Percentiles rank a stretch among this genome's conserved stretches.
These are phyloP conservation scores for Ajuga chamaepitys DNA, from an alignment of 257 asterid genomes.

Conservation along the genomic window DNA sequence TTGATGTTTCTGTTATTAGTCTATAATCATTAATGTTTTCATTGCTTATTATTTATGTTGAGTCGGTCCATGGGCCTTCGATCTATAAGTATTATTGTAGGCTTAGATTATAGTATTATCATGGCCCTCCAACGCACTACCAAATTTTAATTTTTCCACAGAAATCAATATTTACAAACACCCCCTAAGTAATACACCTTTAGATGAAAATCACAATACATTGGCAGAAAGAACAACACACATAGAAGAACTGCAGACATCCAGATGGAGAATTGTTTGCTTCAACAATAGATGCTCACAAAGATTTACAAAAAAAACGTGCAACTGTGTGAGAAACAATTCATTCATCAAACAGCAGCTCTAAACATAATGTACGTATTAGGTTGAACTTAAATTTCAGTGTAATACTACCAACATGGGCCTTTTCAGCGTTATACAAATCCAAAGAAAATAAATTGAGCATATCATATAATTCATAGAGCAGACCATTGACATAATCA, in stretches of 20 bases:
- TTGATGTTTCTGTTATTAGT: too few species aligned
- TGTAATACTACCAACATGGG: neutral
- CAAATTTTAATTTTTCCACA: too few species aligned
- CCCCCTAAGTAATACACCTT: neutral
- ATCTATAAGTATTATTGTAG: too few species aligned
- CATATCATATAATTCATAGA: neutral
- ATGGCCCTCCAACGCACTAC: too few species aligned
- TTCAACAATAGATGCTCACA: neutral
- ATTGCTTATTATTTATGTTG: too few species aligned
- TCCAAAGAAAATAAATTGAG: slow-evolving; percentile 1
- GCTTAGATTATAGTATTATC: too few species aligned
- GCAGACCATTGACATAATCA: neutral
- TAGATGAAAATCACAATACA: neutral
- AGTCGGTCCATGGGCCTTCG: too few species aligned
- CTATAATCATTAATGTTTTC: too few species aligned
- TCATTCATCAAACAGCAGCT: neutral
- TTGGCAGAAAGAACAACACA: neutral
- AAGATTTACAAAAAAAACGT: neutral
- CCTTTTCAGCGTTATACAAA: neutral
- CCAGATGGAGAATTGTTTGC: neutral
- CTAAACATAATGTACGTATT: too few species aligned
- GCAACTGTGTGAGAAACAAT: neutral
- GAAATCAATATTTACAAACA: too few species aligned
- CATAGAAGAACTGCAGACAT: neutral
- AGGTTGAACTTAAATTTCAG: neutral